Conservation (phyloP, 495 filamentous ascomycete genomes). For the Cryomyces minteri region DNA sequence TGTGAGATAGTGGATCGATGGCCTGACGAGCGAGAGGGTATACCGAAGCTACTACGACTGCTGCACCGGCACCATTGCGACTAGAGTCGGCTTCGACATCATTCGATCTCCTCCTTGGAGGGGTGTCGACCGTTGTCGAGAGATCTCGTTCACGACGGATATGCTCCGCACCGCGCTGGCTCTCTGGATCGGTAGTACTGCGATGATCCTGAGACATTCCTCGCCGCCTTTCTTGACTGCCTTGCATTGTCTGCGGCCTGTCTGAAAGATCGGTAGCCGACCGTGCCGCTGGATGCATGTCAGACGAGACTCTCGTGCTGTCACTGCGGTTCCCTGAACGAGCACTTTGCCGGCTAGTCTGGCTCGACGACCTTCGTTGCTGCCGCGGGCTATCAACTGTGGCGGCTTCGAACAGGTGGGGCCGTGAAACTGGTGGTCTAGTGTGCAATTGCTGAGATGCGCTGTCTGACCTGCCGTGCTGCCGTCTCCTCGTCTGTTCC, state of each 20-base stretch:
- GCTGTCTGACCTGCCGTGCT: conserved; percentile 15
- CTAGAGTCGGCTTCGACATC: too few relatives aligned
- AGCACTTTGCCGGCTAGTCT: conserved; percentile 14
- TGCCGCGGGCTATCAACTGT: conserved; percentile 21
- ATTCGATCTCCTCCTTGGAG: too few relatives aligned
- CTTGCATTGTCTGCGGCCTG: conserved; percentile 20
- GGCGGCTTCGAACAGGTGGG: conserved; percentile 32
- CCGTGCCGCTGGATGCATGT: conserved; percentile 22
- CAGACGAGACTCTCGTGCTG: too few relatives aligned
- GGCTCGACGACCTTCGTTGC: conserved; percentile 34
- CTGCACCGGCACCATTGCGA: too few relatives aligned
- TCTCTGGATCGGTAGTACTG: conserved; percentile 27
- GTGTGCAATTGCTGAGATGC: conserved; percentile 16
- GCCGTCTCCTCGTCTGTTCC: conserved; percentile 2
- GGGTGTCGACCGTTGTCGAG: too few relatives aligned
- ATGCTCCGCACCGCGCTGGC: too few relatives aligned
- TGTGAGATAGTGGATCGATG: too few relatives aligned
- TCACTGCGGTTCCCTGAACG: not conserved
- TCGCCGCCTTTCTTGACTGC: conserved; percentile 4
- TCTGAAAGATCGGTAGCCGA: conserved; percentile 43
- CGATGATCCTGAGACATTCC: conserved; percentile 20
- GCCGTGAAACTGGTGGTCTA: conserved; percentile 35
- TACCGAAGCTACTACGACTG: too few relatives aligned
- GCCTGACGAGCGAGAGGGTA: too few relatives aligned
- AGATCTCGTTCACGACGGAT: too few relatives aligned